These are phyloP conservation scores for Calendula officinalis DNA, from an alignment of 129 eudicot genomes.

Conservation along the genomic window DNA sequence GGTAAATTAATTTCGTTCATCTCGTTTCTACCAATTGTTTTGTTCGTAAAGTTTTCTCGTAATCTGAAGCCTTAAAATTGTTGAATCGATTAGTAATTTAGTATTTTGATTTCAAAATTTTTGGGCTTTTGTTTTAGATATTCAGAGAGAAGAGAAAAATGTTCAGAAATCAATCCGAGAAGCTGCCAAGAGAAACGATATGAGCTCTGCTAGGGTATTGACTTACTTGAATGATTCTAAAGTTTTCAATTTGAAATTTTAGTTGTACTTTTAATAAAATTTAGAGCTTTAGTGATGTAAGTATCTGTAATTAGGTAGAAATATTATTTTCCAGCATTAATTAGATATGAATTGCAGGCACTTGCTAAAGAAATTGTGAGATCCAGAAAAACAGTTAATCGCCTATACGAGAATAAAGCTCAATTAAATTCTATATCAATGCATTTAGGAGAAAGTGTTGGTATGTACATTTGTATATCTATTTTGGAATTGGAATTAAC, in stretches of 20 bases:
- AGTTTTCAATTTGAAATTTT: no score
- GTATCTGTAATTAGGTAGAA: no score
- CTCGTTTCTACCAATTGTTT: no score
- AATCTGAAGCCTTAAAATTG: no score
- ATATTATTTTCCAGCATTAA: no score
- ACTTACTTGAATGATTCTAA: no score
- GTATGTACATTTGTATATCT: slow-evolving; percentile 33
- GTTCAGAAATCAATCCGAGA: slow-evolving; percentile 88
- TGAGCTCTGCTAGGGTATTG: slow-evolving; percentile 81
- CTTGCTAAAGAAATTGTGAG: slow-evolving; percentile 90
- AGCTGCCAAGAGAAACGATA: slow-evolving; percentile 84
- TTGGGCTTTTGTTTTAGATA: slow-evolving; percentile 41
- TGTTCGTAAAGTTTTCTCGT: no score
- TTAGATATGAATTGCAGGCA: slow-evolving; percentile 38
- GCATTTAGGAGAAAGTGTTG: slow-evolving; percentile 99
- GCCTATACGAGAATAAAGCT: slow-evolving; percentile 94
- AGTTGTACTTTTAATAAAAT: no score
- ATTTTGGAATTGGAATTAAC: no score
- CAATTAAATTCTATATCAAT: slow-evolving; percentile 95
- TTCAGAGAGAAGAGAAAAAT: slow-evolving; percentile 74
- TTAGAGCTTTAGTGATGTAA: no score
- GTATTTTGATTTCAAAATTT: not conserved
- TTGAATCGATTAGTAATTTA: not conserved
- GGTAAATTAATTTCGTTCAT: slow-evolving; percentile 34
- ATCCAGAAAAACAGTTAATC: slow-evolving; percentile 88